Base-by-base conservation (phyloP, 1,284 basidiomycete genomes). In the Coriolopsis trogii region DNA sequence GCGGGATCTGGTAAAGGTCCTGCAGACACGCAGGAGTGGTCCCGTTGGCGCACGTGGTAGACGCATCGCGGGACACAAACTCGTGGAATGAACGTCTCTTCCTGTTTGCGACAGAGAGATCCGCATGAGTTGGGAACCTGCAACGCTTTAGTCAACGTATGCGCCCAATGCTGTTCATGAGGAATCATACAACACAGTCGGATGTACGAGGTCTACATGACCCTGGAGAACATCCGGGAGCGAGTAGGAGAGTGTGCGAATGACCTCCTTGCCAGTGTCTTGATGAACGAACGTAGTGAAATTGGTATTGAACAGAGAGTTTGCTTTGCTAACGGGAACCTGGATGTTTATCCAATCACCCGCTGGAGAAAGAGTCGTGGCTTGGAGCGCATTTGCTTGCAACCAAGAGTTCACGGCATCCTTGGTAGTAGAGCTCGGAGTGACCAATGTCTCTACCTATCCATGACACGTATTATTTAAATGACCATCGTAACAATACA, bases 1-100 rank as follows among this genome's bases (percentile, higher is more conserved):
- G 81, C 4, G 61, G 60, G 4, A 71, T 68, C 10, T 78, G 79
- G 64, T 85, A 85, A 30, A 85, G 56, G 5, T 71, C 70, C 49
- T 76, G 67, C 44, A 87, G 64, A 61, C 82, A 85, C 1, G 74
- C 61, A 6, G 82, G 81, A 0, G 82, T 84, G 42, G 84, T 75
- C 4, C 20, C 25, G 5, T 21, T 36, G 10, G 40, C 48, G 47
- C 56, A 62, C 2, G 57, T 55, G 6, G 26, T 69, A 52, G 81
- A 0, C 82, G 84, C 76, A 3, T 83, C 72, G 39, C 49, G 64
- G 46, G 67, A 68, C 3, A 40, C 25, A 21, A 84, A 42, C 84
- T 74, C 6, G 16, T 21, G 13, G 37, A 21, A 20, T 45, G n/a
- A n/a, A n/a, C n/a, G n/a, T n/a, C n/a, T n/a, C n/a, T n/a, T n/a